Conservation (phyloP, 129 eudicot genomes). For the Kitagawia praeruptora region DNA sequence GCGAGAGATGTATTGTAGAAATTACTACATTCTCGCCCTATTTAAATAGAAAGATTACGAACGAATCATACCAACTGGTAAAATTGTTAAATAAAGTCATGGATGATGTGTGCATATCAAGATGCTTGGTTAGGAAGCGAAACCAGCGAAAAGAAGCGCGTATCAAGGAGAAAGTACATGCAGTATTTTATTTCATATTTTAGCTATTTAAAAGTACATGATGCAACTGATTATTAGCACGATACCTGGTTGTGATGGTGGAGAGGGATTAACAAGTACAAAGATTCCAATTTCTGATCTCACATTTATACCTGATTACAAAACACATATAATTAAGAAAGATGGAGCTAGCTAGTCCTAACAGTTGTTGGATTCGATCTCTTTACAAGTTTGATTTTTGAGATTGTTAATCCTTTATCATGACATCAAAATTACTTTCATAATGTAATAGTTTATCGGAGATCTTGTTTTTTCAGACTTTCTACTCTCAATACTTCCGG, state of each 20-base stretch:
- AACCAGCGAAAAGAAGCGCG: conserved; percentile 4
- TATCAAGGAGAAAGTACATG: conserved; percentile 5
- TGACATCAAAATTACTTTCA: neutral
- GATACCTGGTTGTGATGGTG: neutral
- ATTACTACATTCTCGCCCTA: too few species aligned
- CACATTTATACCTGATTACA: neutral
- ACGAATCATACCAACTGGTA: neutral
- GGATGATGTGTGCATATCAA: neutral
- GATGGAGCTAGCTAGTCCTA: neutral
- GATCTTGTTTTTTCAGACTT: too few species aligned
- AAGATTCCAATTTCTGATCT: neutral
- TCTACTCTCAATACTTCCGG: neutral
- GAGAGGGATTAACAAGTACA: neutral
- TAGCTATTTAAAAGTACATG: neutral
- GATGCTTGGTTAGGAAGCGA: neutral
- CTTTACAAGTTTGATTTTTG: too few species aligned
- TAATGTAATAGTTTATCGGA: too few species aligned
- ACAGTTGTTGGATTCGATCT: neutral
- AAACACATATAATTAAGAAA: neutral
- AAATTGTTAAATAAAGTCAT: neutral
- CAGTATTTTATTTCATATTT: neutral
- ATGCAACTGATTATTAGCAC: neutral
- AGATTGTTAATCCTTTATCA: neutral
- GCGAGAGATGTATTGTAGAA: too few species aligned
- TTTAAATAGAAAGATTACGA: too few species aligned